phyloP scores from a whole-genome alignment of 2,329 filamentous ascomycete genomes.

The Karstenula rhodostoma region DNA sequence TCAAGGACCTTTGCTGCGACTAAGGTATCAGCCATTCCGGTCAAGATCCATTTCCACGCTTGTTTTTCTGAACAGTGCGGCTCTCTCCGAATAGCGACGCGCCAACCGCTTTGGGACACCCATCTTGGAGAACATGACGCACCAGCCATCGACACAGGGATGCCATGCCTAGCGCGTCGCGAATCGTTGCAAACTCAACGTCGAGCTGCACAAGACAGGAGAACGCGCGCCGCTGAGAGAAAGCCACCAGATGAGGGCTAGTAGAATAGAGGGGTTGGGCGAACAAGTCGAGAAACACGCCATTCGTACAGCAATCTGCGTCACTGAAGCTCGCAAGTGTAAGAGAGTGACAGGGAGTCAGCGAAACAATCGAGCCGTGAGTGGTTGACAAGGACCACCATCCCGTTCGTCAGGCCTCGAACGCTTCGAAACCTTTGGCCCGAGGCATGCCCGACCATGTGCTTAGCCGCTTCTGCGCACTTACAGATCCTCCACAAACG shows the following conservation, averaged over 20 bases:
- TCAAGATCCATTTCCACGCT: constrained; percentile 8
- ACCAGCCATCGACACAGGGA: constrained; percentile 22
- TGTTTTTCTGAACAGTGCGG: constrained; percentile 1
- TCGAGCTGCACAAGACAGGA: constrained; percentile 15
- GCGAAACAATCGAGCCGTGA: constrained; percentile 24
- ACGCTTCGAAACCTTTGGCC: constrained; percentile 13
- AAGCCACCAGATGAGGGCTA: not conserved
- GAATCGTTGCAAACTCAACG: constrained; percentile 8
- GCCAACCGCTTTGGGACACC: constrained; percentile 6
- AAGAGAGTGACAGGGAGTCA: constrained; percentile 21
- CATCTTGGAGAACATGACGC: constrained; percentile 5
- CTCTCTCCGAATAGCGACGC: not conserved
- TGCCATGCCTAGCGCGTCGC: constrained; percentile 16
- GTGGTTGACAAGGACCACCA: constrained; percentile 11
- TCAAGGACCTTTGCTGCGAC: constrained; percentile 2
- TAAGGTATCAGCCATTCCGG: constrained; percentile 13
- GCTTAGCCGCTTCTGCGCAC: not conserved
- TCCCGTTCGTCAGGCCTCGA: constrained; percentile 21
- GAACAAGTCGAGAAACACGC: not conserved
- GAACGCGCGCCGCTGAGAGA: not conserved
- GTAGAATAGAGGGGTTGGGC: not conserved
- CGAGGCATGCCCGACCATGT: constrained; percentile 16
- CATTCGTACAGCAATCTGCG: not conserved
- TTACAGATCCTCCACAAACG: not conserved
- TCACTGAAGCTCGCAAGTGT: not conserved